A percentile compares a stretch with the other conserved stretches of the same genome.
Conservation (phyloP, 176 grass and related monocot species). For the Juncus effusus region DNA sequence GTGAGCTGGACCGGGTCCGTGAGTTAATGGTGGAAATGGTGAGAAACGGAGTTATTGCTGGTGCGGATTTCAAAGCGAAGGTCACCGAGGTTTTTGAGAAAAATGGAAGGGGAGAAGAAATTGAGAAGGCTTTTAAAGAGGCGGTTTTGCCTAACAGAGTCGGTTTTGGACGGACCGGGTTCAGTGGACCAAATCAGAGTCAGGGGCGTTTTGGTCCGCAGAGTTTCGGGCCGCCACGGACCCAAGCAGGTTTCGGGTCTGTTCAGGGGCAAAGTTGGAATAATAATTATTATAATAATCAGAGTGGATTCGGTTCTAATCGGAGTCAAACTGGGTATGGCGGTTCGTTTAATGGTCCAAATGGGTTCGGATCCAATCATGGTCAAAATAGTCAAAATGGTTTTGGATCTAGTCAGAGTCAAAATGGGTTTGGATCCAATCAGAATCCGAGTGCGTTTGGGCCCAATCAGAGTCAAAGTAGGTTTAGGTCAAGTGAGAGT, state of each 20-base stretch:
- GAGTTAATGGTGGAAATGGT: slow-evolving; percentile 49
- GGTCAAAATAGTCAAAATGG: slow-evolving; percentile 14
- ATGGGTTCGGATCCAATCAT: slow-evolving; percentile 21
- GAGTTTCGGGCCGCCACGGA: slow-evolving; percentile 24
- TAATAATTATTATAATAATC: slow-evolving; percentile 10
- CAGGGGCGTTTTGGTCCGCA: slow-evolving; percentile 22
- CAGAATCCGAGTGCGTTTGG: slow-evolving; percentile 1
- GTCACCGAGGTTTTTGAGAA: slow-evolving; percentile 34
- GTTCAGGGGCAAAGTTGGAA: slow-evolving; percentile 31
- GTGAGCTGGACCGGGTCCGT: slow-evolving; percentile 29
- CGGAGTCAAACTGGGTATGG: slow-evolving; percentile 11
- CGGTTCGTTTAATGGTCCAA: slow-evolving; percentile 19
- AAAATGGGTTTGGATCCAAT: slow-evolving; percentile 7
- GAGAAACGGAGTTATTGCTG: slow-evolving; percentile 28
- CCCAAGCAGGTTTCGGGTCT: slow-evolving; percentile 26
- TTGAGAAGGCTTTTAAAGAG: slow-evolving; percentile 47
- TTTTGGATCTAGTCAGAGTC: slow-evolving; percentile 9
- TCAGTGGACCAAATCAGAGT: slow-evolving; percentile 6
- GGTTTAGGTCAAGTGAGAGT: slow-evolving; percentile 16
- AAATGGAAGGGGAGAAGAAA: slow-evolving; percentile 37
- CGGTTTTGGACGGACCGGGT: background rate
- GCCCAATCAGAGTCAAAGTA: background rate
- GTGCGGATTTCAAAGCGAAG: slow-evolving; percentile 33
- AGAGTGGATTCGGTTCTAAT: background rate
- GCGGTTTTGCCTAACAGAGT: slow-evolving; percentile 22